Evolutionary conservation across 225 moss, liverwort and hornwort species (phyloP).

Genomic region (Straminergon stramineum): DNA sequence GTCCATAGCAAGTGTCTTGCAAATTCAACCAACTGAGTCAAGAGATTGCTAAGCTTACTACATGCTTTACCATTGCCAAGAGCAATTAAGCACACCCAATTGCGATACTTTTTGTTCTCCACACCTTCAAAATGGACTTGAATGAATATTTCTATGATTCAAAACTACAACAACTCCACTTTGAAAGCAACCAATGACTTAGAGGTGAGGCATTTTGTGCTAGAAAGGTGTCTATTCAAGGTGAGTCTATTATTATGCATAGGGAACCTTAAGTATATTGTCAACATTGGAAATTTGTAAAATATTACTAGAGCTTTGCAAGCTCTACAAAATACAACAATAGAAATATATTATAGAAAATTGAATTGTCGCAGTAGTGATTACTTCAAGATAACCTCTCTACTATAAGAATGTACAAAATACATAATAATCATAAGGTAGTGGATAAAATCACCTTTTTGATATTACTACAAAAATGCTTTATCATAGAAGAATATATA

Average conservation of each 20-base stretch:
- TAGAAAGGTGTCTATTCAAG: not conserved
- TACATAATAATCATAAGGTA: too few relatives aligned
- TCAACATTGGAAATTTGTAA: not conserved
- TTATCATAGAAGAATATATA: too few relatives aligned
- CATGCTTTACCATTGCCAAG: not conserved
- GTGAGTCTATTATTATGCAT: not conserved
- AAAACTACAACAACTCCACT: rapidly evolving
- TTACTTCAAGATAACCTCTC: too few relatives aligned
- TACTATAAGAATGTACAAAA: too few relatives aligned
- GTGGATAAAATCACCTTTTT: too few relatives aligned
- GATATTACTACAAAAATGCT: too few relatives aligned
- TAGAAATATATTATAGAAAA: too few relatives aligned
- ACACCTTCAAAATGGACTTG: not conserved
- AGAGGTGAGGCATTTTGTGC: not conserved
- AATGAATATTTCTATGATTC: not conserved
- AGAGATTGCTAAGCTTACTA: not conserved
- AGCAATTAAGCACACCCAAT: not conserved
- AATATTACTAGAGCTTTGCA: rapidly evolving
- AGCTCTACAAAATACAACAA: too few relatives aligned
- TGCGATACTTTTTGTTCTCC: not conserved
- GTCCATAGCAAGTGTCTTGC: not conserved
- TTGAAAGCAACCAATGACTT: too few relatives aligned
- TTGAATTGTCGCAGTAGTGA: too few relatives aligned
- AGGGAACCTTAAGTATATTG: too few relatives aligned
- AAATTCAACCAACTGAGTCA: not conserved